Percentiles rank a stretch among this genome's conserved stretches.
phyloP scores from a whole-genome alignment of 164 flowering plant species.

The Aristolochia fimbriata region DNA sequence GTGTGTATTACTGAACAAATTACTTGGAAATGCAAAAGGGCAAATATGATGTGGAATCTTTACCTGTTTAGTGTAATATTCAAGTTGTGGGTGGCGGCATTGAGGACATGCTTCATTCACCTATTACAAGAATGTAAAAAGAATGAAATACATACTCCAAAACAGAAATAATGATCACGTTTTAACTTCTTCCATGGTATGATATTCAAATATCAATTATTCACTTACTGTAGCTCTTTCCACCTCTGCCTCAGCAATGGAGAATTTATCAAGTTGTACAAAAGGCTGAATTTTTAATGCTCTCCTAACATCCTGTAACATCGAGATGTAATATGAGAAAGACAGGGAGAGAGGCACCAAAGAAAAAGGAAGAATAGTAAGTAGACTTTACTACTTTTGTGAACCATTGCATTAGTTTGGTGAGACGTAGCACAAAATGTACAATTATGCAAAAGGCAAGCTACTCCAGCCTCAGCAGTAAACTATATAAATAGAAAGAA shows the following conservation, averaged over 20 bases:
- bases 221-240: conserved; percentile 26
- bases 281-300: conserved; percentile 38
- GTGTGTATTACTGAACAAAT: background rate
- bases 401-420: too few species aligned
- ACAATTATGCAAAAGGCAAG: too few species aligned
- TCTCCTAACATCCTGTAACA: conserved; percentile 45
- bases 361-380: background rate
- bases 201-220: too few species aligned
- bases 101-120: conserved; percentile 18
- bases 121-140: conserved; percentile 3
- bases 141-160: too few species aligned
- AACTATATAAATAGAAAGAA: too few species aligned
- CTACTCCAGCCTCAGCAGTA: too few species aligned
- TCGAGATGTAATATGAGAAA: background rate
- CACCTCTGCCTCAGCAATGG: conserved; percentile 20
- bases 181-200: too few species aligned
- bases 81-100: conserved; percentile 24
- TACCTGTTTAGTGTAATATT: conserved; percentile 30
- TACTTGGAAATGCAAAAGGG: background rate
- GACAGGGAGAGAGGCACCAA: background rate
- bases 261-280: conserved; percentile 18
- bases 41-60: background rate
- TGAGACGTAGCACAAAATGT: too few species aligned
- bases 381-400: background rate
- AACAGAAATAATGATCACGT: too few species aligned